Evolutionary conservation across 495 filamentous ascomycete species (phyloP).

Genomic region (Lasiosphaeris hirsuta): DNA sequence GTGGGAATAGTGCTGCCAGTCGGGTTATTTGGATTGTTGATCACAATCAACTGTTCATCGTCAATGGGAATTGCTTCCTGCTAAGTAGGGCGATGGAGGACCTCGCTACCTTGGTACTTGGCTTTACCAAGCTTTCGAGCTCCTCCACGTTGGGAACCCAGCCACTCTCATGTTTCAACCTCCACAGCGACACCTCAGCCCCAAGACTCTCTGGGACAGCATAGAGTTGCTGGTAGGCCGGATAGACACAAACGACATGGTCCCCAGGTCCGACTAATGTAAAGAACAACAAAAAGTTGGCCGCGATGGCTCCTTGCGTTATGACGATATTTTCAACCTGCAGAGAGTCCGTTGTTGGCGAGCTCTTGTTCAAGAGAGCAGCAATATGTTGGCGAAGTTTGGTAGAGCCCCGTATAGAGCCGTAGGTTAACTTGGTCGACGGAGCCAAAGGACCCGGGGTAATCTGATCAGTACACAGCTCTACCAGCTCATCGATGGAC

Average conservation of each 20-base stretch:
- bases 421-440: constrained; percentile 39
- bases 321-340: constrained; percentile 65
- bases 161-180: constrained; percentile 58
- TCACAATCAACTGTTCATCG: constrained; percentile 31
- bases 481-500: constrained; percentile 67
- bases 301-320: constrained; percentile 77
- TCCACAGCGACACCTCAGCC: constrained; percentile 79
- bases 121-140: constrained; percentile 62
- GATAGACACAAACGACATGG: constrained; percentile 86
- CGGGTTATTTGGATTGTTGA: constrained; percentile 87
- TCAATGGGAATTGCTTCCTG: neutral
- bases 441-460: constrained; percentile 49
- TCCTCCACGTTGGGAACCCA: constrained; percentile 68
- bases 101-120: constrained; percentile 62
- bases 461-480: constrained; percentile 54
- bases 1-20: constrained; percentile 70
- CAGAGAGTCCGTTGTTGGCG: constrained; percentile 12
- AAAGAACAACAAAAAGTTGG: constrained; percentile 78
- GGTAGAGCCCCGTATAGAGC: constrained; percentile 30
- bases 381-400: constrained; percentile 27
- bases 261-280: constrained; percentile 73
- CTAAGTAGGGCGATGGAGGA: neutral
- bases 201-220: constrained; percentile 71
- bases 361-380: constrained; percentile 20
- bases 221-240: constrained; percentile 88